phyloP scores from a whole-genome alignment of 1,139 yeast species.

The Zygoascus meyerae region DNA sequence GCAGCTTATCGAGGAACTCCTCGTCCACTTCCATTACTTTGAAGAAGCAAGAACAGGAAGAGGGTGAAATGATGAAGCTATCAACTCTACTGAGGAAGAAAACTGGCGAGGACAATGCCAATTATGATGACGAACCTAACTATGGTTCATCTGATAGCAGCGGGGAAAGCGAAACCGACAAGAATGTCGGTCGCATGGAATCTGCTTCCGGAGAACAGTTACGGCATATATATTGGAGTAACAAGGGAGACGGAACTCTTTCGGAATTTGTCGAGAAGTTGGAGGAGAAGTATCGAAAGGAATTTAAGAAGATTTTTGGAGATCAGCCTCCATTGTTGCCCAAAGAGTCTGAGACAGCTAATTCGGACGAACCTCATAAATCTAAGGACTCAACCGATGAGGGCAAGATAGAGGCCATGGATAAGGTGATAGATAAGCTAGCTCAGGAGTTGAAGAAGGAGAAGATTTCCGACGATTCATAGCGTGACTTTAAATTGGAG shows the following conservation, averaged over 20 bases:
- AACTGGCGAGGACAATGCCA: background rate
- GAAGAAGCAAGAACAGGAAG: conserved; percentile 77
- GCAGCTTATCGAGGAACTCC: conserved; percentile 18
- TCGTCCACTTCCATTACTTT: conserved; percentile 33
- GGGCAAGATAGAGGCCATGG: conserved; percentile 14
- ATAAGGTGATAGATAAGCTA: conserved; percentile 20
- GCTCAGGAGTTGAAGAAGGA: conserved; percentile 12
- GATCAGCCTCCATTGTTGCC: background rate
- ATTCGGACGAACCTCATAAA: background rate
- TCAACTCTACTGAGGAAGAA: conserved; percentile 37
- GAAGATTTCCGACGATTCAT: background rate
- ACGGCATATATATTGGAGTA: conserved; percentile 69
- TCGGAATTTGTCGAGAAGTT: conserved; percentile 65
- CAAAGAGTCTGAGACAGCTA: background rate
- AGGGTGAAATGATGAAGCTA: conserved; percentile 85
- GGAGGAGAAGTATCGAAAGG: conserved; percentile 20
- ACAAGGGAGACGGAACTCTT: conserved; percentile 71
- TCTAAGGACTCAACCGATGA: background rate
- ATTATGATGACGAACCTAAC: background rate
- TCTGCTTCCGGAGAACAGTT: conserved; percentile 58
- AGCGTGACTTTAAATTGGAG: no score
- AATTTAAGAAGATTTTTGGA: conserved; percentile 17
- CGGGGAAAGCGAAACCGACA: background rate
- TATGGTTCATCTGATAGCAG: no score
- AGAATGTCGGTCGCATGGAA: background rate